A percentile compares a stretch with the other conserved stretches of the same genome.
These are phyloP conservation scores for Gyromitra esculenta DNA, from an alignment of 2,329 filamentous ascomycete genomes.

Conservation along the genomic window DNA sequence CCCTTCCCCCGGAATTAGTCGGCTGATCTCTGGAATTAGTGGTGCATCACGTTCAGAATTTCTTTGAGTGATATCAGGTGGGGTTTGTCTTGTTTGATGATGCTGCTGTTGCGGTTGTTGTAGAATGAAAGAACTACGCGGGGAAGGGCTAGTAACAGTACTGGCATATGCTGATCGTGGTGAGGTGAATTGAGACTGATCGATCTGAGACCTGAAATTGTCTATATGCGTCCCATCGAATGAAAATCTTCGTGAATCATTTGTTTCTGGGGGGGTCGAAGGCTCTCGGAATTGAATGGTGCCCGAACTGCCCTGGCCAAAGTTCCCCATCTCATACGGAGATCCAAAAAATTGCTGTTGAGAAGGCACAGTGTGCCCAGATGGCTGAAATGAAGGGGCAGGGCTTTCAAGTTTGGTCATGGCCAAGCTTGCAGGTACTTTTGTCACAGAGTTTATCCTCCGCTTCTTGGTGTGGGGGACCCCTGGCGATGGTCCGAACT, in stretches of 20 bases:
- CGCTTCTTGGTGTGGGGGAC: constrained; percentile 80
- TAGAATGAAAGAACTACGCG: constrained; percentile 33
- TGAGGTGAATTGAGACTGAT: constrained; percentile 46
- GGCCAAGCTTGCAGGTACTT: constrained; percentile 76
- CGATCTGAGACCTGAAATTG: constrained; percentile 43
- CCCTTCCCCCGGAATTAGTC: constrained; percentile 80
- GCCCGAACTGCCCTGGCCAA: constrained; percentile 31
- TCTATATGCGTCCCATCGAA: constrained; percentile 43
- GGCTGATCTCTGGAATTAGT: constrained; percentile 44
- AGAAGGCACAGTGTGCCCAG: constrained; percentile 32
- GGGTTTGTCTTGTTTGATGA: constrained; percentile 30
- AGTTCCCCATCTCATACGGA: constrained; percentile 41
- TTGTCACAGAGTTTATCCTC: constrained; percentile 76
- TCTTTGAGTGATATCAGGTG: constrained; percentile 39
- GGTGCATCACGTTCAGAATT: constrained; percentile 38
- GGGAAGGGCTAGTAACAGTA: constrained; percentile 48
- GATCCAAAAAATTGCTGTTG: constrained; percentile 41
- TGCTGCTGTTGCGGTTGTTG: constrained; percentile 42
- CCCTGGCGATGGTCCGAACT: constrained; percentile 32
- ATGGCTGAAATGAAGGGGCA: constrained; percentile 34
- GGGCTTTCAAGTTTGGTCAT: constrained; percentile 79
- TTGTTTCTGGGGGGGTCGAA: constrained; percentile 59
- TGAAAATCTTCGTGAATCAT: constrained; percentile 47
- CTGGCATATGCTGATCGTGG: constrained; percentile 47
- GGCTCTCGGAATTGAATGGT: constrained; percentile 60